Evolutionary conservation across 306 rosid species (phyloP).

Genomic region (Corylus heterophylla): DNA sequence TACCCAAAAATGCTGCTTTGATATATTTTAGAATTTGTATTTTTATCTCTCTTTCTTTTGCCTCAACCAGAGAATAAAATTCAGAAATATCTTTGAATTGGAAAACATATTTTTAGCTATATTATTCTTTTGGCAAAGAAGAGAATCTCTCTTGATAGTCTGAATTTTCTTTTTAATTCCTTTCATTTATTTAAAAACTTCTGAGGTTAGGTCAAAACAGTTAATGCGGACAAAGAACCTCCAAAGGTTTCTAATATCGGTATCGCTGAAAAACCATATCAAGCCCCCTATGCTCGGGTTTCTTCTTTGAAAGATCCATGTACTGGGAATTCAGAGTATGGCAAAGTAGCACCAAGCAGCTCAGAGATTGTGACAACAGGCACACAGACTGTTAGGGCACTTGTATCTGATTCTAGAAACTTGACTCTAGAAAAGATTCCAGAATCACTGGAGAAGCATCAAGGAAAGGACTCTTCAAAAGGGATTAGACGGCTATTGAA

Average conservation of each 20-base stretch:
- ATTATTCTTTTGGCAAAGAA: background rate
- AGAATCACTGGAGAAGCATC: constrained; percentile 77
- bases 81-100: background rate
- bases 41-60: background rate
- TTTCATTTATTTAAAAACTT: constrained; percentile 15
- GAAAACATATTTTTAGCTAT: background rate
- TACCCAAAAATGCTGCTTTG: background rate
- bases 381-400: constrained; percentile 50
- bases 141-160: background rate
- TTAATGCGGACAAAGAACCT: constrained; percentile 45
- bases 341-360: constrained; percentile 55
- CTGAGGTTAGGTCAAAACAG: constrained; percentile 45
- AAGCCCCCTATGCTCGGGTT: constrained; percentile 70
- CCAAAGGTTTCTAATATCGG: constrained; percentile 40
- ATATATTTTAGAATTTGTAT: background rate
- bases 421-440: constrained; percentile 78
- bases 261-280: constrained; percentile 47
- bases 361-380: constrained; percentile 47
- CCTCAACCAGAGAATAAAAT: background rate
- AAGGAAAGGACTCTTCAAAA: constrained; percentile 70
- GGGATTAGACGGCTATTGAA: constrained; percentile 72
- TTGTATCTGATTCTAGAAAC: constrained; percentile 55
- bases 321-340: constrained; percentile 62
- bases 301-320: constrained; percentile 86
- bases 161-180: background rate